Base-by-base conservation (phyloP, 768 basidiomycete genomes). In the Boletus rubescentipes region DNA sequence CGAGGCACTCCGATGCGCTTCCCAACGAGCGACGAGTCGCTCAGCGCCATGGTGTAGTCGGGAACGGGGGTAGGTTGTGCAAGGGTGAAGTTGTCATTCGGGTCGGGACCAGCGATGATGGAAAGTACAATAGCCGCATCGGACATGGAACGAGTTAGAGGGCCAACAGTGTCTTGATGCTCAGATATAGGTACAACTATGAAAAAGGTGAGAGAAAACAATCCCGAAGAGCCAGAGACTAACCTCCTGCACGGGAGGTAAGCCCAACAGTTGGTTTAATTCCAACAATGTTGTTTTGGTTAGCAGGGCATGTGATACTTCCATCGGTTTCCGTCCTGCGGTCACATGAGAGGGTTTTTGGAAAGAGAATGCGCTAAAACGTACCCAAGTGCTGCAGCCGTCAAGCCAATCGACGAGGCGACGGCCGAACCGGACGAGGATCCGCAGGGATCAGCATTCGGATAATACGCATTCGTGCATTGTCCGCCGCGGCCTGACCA, bases 201-300 rank as follows among this genome's bases (percentile, higher is more conserved):
- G 30, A 36, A 9, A 18, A n/a, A 10, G 30, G 43, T 49, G 20
- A 47, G 36, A 12, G 10, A 12, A 46, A 26, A n/a, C 21, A 15
- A 26, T 8, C 15, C 18, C 37, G 14, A 32, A 11, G 10, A 5
- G 9, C 30, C 37, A 30, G 18, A 36, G 26, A 23, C 65, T 39
- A 53, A 79, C 84, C 83, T 65, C 83, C 84, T 15, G 81, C 79
- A 14, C 82, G 73, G 5, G 82, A 84, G 4, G 81, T 83, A 32
- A 83, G 65, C 0, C 84, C 84, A 9, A 85, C 75, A 3, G 80
- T 85, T 0, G 84, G 81, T 58, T 83, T 84, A 43, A 85, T 80
- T 0, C 83, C 84, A 4, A 74, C 83, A 6, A 84, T 38, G 56
- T 84, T 84, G 48, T 84, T 84, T 18, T 74, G 65, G 58, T 72